phyloP scores from a whole-genome alignment of 192 early-diverging fungal species.

The Powellomyces hirtus region DNA sequence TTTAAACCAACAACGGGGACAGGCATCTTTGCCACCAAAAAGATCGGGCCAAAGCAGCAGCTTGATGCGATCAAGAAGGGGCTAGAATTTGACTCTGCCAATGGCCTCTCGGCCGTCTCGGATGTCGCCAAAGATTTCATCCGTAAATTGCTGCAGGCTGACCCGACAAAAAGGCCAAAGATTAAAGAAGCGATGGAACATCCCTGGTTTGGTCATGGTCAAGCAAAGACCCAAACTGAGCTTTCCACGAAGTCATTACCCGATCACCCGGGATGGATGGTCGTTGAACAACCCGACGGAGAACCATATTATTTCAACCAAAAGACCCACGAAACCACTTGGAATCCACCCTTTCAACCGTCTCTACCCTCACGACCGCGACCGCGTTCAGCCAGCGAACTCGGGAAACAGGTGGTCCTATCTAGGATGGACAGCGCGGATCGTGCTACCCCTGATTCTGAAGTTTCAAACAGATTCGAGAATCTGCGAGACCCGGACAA shows the following conservation, averaged over 20 bases:
- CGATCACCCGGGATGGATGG: slow-evolving; percentile 17
- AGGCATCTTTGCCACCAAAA: slow-evolving; percentile 23
- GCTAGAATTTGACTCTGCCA: neutral
- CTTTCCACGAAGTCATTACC: neutral
- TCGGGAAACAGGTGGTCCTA: no score
- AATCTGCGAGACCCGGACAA: slow-evolving; percentile 4
- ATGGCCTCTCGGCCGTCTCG: neutral
- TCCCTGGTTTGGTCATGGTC: slow-evolving; percentile 64
- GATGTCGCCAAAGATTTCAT: slow-evolving; percentile 69
- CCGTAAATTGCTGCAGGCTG: slow-evolving; percentile 54
- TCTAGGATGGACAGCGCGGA: neutral
- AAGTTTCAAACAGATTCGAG: neutral
- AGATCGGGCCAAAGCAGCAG: slow-evolving; percentile 24
- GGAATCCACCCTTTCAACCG: slow-evolving; percentile 10
- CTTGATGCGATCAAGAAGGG: slow-evolving; percentile 28
- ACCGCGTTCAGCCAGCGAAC: neutral
- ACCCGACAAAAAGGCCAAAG: slow-evolving; percentile 65
- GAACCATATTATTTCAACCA: slow-evolving; percentile 22
- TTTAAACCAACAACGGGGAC: slow-evolving; percentile 6
- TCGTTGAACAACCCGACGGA: slow-evolving; percentile 18
- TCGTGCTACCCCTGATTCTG: neutral
- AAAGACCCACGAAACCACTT: slow-evolving; percentile 7
- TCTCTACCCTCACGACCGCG: slow-evolving; percentile 1
- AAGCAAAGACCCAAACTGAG: neutral
- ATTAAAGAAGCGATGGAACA: slow-evolving; percentile 71